Evolutionary conservation across 2,329 filamentous ascomycete genomes (phyloP), one percentile per base, ranked within the genome.

Genomic region (Fusarium subglutinans): DNA sequence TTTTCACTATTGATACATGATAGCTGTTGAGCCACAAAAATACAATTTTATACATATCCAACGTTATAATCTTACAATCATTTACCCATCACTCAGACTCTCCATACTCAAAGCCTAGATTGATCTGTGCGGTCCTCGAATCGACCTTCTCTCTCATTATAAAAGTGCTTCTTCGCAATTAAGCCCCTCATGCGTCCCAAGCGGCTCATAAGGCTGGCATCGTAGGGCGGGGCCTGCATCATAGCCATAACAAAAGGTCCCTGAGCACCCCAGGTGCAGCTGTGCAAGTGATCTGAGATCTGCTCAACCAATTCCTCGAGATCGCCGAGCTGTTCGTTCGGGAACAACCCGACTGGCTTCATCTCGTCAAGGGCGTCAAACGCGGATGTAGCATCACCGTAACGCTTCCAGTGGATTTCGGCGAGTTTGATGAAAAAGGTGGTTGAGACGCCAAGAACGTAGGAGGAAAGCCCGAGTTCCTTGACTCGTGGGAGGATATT

Each of bases 391-490:
- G 90, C 84, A 76, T 94, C 90, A 28, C 89, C 86, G 71, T 89
- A 88, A 17, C 89, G 87, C 40, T 83, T 81, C 89, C 91, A 94
- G 63, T 90, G 84, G 28, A 91, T 86, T 20, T 85, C 81, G 30
- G 94, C 85, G 40, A 94, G 86, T 55, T 89, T 86, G 78, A 92
- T 91, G 84, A 93, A 95, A 47, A 95, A 89, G 0, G 87, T 84
- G 0, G 92, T 92, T 24, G 90, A 91, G 11, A 90, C 91, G 54
- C 92, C 93, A 2, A 96, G 87, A 12, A 94, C 90, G 77, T 92
- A 94, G 1, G 92, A 92, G 3, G 89, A 88, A 4, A 92, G 86
- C 4, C 93, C 93, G 1, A 94, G 85, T 50, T 87, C 85, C 78
- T 93, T 93, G 76, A 95, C 84, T 13, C 88, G 87, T 0, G 93